Conservation (phyloP, 2,329 filamentous ascomycete genomes). For the Ophiostoma piceae region DNA sequence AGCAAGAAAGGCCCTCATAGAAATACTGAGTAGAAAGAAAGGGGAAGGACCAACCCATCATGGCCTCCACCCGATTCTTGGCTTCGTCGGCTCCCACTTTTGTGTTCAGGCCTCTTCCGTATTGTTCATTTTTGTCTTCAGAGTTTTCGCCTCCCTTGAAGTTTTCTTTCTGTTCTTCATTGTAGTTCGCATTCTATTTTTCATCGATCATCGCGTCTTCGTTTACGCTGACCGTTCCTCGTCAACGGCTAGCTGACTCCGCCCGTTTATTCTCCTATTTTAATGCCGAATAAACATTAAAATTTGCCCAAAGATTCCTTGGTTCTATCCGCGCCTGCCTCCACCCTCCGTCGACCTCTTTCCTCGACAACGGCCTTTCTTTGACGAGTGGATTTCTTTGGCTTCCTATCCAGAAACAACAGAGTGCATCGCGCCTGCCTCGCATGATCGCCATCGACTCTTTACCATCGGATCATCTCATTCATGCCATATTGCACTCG, state of each 20-base stretch:
- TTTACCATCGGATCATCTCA: neutral
- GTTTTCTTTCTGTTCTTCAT: neutral
- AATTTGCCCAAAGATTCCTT: neutral
- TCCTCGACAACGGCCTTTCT: neutral
- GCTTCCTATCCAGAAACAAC: neutral
- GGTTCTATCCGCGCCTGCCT: neutral
- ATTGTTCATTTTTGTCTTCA: neutral
- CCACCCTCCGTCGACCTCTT: neutral
- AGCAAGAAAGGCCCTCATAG: no score
- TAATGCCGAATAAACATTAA: neutral
- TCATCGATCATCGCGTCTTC: neutral
- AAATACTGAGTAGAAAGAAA: neutral
- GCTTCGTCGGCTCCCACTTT: neutral
- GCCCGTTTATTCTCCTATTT: neutral
- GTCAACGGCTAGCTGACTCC: neutral
- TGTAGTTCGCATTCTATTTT: neutral
- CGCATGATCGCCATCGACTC: neutral
- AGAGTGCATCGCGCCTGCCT: slow-evolving; percentile 6
- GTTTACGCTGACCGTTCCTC: neutral
- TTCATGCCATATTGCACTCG: neutral
- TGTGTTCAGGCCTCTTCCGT: neutral
- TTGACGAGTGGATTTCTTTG: neutral
- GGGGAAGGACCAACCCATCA: neutral
- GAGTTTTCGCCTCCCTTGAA: neutral
- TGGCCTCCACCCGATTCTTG: neutral